Percentiles rank a stretch among this genome's conserved stretches.
Evolutionary conservation across 2,329 filamentous ascomycete species (phyloP).

Genomic region (Decorospora gaudefroyi): DNA sequence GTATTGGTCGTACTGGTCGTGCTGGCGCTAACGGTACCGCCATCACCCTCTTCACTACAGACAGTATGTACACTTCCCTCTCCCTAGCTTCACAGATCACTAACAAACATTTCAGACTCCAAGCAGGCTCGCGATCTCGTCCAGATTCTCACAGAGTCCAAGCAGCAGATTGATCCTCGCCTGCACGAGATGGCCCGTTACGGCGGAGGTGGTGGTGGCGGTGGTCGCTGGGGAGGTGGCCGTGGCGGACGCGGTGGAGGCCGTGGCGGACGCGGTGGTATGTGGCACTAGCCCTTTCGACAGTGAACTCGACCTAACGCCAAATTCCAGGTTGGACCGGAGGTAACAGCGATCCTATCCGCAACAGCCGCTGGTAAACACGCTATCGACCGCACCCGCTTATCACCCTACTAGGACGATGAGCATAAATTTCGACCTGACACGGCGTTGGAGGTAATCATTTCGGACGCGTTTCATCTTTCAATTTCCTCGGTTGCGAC

Average conservation of each 20-base stretch:
- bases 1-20: conserved; percentile 70
- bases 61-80: conserved; percentile 70
- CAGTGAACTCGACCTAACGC: conserved; percentile 22
- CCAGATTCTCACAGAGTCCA: conserved; percentile 88
- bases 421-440: conserved; percentile 14
- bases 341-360: conserved; percentile 47
- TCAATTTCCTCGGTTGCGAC: conserved; percentile 8
- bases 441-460: conserved; percentile 29
- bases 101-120: conserved; percentile 51
- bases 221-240: conserved; percentile 68
- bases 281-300: conserved; percentile 13
- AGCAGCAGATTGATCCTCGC: conserved; percentile 96
- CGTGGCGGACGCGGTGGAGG: conserved; percentile 71
- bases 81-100: conserved; percentile 9
- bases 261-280: conserved; percentile 60
- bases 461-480: conserved; percentile 19
- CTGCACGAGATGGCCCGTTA: conserved; percentile 96
- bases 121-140: conserved; percentile 90
- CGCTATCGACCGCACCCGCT: conserved; percentile 1
- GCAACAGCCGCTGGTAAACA: conserved; percentile 50
- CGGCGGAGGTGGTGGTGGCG: conserved; percentile 78
- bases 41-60: conserved; percentile 98
- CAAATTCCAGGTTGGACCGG: conserved; percentile 43
- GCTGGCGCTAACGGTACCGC: conserved; percentile 89
- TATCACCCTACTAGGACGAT: conserved; percentile 13